Conservation (phyloP, 31 red algal species). For the Asparagopsis taxiformis region DNA sequence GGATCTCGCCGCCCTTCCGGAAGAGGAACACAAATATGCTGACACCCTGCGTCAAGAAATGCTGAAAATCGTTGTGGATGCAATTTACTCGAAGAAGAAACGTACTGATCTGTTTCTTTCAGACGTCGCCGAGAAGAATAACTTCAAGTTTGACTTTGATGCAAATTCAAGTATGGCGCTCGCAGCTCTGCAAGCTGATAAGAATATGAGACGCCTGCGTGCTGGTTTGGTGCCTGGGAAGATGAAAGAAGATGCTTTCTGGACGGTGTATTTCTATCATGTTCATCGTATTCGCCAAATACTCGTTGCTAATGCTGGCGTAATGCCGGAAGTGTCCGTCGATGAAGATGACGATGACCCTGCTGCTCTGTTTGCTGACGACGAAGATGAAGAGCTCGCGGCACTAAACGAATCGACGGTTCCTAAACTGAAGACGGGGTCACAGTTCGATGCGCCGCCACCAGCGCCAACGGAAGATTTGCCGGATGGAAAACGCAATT, state of each 20-base stretch:
- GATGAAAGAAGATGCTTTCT: constrained; percentile 70
- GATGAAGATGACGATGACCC: constrained; percentile 26
- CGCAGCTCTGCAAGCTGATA: constrained; percentile 54
- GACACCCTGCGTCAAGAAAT: constrained; percentile 32
- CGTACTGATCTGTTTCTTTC: constrained; percentile 32
- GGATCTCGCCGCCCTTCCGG: constrained; percentile 22
- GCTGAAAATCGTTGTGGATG: constrained; percentile 37
- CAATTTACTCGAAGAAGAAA: constrained; percentile 40
- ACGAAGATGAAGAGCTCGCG: constrained; percentile 6
- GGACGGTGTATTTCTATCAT: constrained; percentile 74
- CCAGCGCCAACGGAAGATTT: too few species aligned
- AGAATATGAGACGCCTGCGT: constrained; percentile 50
- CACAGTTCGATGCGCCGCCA: too few species aligned
- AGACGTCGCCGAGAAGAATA: neutral
- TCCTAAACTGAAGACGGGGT: neutral
- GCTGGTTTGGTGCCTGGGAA: constrained; percentile 67
- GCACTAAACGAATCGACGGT: neutral
- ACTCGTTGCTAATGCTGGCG: constrained; percentile 41
- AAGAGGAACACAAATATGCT: constrained; percentile 9
- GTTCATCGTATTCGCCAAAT: constrained; percentile 44
- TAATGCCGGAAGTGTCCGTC: constrained; percentile 16
- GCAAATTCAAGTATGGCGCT: constrained; percentile 24
- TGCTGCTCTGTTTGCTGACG: constrained; percentile 19
- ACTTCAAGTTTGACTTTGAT: constrained; percentile 11
- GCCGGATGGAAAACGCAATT: constrained; percentile 1